Evolutionary conservation across 208 protist species (phyloP), one percentile per base, ranked within the genome.

Genomic region (Angomonas deanei): DNA sequence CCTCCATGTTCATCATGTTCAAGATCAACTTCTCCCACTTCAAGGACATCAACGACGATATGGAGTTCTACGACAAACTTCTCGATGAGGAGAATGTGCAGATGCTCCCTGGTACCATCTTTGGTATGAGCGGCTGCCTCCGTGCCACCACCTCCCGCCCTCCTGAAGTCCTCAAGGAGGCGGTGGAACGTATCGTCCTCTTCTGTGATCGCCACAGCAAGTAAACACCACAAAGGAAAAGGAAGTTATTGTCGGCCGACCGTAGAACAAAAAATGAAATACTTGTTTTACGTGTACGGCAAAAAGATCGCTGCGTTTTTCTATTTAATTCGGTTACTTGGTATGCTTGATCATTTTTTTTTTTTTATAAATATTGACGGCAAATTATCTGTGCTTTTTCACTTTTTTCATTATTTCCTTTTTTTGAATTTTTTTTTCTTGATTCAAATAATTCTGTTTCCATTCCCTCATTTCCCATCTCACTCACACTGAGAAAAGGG

Each of bases 1-100:
- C 84, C 3, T 77, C 93, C 38, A 97, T 98, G 93, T 98, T 97
- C 68, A 77, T 97, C 30, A 80, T 86, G 48, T 86, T 98, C 23
- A 69, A 78, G 30, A 86, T 98, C 30, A 72, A 96, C 48, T 32
- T 90, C 8, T 52, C 64, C 5, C 54, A 77, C 62, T 94, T 96
- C 58, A 84, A 95, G 54, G 75, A 81, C 55, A 74, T 84, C 39
- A 32, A 56, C 26, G 76, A 92, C 38, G 68, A 98, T 64, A 76
- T 91, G 31, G 78, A 85, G 49, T 97, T 98, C 72, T 78, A 81
- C 28, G 69, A 86, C 63, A 86, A 79, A 49, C 70, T 97, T 24
- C 72, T 93, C 26, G 76, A 86, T 23, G 92, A 97, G 70, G 74
- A 96, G 64, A 84, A 84, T 54, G 89, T 97, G 50, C 78, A 97